A percentile compares a stretch with the other conserved stretches of the same genome.
Evolutionary conservation across 495 filamentous ascomycete genomes (phyloP).

Genomic region (Tirmania nivea): DNA sequence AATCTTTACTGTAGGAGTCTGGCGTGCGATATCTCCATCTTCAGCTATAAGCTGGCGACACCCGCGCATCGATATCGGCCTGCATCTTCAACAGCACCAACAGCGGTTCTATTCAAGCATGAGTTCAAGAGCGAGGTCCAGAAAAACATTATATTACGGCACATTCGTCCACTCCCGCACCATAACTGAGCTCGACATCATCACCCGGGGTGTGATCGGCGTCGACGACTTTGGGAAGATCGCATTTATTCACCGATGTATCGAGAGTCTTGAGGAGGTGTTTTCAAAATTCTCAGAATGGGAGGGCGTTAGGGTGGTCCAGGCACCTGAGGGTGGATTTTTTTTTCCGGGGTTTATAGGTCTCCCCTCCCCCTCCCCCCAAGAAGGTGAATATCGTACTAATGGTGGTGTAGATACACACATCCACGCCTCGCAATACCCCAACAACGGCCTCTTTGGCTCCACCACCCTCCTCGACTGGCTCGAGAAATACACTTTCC

Average conservation of each 20-base stretch:
- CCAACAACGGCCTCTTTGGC: conserved; percentile 80
- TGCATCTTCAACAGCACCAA: too few species aligned
- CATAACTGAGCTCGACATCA: conserved; percentile 3
- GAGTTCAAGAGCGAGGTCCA: too few species aligned
- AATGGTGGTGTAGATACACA: conserved; percentile 46
- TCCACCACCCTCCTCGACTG: conserved; percentile 73
- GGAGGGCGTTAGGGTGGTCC: neutral
- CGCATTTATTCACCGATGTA: conserved; percentile 2
- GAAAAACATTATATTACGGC: conserved; percentile 7
- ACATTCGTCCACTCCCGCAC: conserved; percentile 14
- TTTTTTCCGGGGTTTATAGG: conserved; percentile 92
- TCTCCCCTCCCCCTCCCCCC: conserved; percentile 18
- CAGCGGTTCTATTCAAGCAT: too few species aligned
- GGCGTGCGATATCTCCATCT: too few species aligned
- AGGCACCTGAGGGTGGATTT: conserved; percentile 33
- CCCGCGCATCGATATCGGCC: too few species aligned
- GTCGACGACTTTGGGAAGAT: conserved; percentile 12
- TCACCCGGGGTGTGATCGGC: conserved; percentile 6
- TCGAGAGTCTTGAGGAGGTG: conserved; percentile 1
- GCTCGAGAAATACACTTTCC: conserved; percentile 90
- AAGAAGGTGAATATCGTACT: conserved; percentile 1
- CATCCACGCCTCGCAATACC: conserved; percentile 83
- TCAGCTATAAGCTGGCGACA: too few species aligned
- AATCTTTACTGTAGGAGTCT: too few species aligned
- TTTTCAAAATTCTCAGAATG: conserved; percentile 1